Evolutionary conservation across 129 eudicot species (phyloP), one percentile per base, ranked within the genome.

Genomic region (Flaveria robusta): DNA sequence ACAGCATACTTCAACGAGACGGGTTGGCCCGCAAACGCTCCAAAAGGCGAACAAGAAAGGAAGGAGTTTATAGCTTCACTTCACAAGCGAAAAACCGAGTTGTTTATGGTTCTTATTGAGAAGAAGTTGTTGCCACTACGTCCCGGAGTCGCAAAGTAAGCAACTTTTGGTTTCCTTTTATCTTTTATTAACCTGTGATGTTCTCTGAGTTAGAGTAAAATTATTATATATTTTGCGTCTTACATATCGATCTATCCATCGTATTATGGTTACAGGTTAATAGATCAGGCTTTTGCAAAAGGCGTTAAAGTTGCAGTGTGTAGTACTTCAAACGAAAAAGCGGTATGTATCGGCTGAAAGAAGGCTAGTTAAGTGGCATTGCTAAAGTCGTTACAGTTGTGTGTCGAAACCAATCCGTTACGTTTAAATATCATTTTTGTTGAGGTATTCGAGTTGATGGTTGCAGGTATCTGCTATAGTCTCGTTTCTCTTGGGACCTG

Each of bases 241-340:
- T 43, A 43, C 47, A 8, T 47, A 34, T 34, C 6, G 39, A 0
- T 34, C 39, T 34, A 34, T 34, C 34, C 34, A 9, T 62, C n/a
- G 15, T 51, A 22, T 41, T 58, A 13, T 50, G 46, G 22, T 24
- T 82, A 75, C 92, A 91, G 99, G 87, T 78, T 95, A 81, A 72
- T 95, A 54, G 99, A 95, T 80, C 99, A 95, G 84, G 99, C 99
- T 71, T 79, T 95, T 66, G 89, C 82, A 8, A 89, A 87, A 76
- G 97, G 91, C 23, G 92, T 95, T 34, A 87, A 95, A 82, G 99
- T 95, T 81, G 99, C 99, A 29, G 97, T 95, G 5, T 95, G 99
- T 91, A 95, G 99, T 77, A 95, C 99, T 46, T 95, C 97, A 20
- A 95, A 91, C 77, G 99, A 95, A 83, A 95, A 95, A 87, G 99